phyloP scores from a whole-genome alignment of 75 land plant species.

The Picea sitchensis region DNA sequence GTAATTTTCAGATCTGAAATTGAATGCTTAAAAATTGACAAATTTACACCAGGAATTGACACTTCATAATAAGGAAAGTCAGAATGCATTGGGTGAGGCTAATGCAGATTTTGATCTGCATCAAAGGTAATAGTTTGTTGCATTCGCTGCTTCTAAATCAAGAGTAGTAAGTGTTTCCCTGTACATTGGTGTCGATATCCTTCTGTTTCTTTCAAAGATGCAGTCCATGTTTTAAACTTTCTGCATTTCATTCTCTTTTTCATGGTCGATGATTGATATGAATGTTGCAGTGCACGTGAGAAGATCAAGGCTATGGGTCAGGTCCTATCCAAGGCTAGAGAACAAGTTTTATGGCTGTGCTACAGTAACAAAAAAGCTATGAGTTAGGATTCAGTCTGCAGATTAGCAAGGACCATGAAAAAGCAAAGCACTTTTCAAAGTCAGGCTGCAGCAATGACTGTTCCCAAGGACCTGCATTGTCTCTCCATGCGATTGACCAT shows the following conservation, averaged over 20 bases:
- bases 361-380: conserved; percentile 45
- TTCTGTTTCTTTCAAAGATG: neutral
- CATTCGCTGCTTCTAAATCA: neutral
- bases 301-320: conserved; percentile 82
- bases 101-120: conserved; percentile 58
- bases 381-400: conserved; percentile 74
- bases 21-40: too few relatives aligned
- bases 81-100: conserved; percentile 54
- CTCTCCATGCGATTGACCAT: too few relatives aligned
- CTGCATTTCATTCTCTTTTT: conserved; percentile 3
- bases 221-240: neutral
- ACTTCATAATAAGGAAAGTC: conserved; percentile 52
- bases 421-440: conserved; percentile 66
- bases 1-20: too few relatives aligned
- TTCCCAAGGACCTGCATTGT: too few relatives aligned
- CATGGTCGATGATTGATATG: neutral
- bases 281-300: conserved; percentile 49
- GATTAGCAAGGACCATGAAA: conserved; percentile 63
- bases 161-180: neutral
- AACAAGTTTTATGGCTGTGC: conserved; percentile 50
- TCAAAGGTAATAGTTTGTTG: conserved; percentile 38
- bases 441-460: conserved; percentile 54
- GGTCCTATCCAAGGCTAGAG: conserved; percentile 49
- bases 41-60: conserved; percentile 46
- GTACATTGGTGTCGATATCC: neutral